These are phyloP conservation scores for Ziziphus jujuba DNA, from an alignment of 306 rosid species.

Conservation along the genomic window DNA sequence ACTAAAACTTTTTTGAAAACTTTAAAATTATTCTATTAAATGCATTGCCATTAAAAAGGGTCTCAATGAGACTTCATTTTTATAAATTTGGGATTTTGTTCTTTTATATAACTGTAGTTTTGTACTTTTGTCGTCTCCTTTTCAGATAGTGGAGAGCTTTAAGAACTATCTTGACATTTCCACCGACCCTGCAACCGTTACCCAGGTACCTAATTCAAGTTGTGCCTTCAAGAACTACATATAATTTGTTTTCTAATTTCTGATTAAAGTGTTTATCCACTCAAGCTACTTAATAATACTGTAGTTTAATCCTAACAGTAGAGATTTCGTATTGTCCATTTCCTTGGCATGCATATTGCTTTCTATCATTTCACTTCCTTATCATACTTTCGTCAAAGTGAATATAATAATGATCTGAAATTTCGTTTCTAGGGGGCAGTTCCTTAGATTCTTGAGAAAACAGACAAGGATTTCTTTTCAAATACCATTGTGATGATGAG, in stretches of 20 bases:
- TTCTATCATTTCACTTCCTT: background rate
- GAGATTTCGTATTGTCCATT: background rate
- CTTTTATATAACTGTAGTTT: background rate
- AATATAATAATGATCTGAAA: background rate
- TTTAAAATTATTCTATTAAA: no score
- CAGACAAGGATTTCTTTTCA: slow-evolving; percentile 41
- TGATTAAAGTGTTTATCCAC: no score
- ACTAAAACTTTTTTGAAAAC: no score
- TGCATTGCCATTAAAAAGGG: no score
- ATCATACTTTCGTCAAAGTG: no score
- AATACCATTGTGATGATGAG: slow-evolving; percentile 38
- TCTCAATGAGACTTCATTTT: no score
- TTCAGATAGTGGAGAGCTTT: slow-evolving; percentile 38
- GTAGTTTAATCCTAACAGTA: background rate
- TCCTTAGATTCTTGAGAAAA: slow-evolving; percentile 49
- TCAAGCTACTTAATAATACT: no score
- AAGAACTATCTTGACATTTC: slow-evolving; percentile 47
- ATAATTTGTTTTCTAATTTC: no score
- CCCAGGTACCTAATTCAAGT: slow-evolving; percentile 44
- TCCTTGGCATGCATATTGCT: background rate
- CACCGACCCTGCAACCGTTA: slow-evolving; percentile 48
- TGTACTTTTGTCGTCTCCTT: slow-evolving; percentile 5
- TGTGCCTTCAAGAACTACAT: no score
- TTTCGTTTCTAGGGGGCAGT: slow-evolving; percentile 52
- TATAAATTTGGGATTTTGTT: no score